Base-by-base conservation (phyloP, 352 stramenopile species). In the Pythium periplocum region DNA sequence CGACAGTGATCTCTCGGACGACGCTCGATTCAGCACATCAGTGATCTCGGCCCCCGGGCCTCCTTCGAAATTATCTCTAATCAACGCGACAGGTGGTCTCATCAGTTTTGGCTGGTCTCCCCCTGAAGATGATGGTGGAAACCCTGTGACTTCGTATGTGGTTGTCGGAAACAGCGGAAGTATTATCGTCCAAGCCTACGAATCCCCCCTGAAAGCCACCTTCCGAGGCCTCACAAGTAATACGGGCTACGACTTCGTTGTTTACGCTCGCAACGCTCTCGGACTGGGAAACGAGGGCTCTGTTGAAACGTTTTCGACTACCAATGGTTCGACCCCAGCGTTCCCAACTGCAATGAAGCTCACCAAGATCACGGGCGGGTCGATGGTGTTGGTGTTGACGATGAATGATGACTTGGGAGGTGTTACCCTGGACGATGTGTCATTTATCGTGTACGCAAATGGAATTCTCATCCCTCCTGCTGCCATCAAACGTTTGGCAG, bases 51-150 rank as follows among this genome's bases (percentile, higher is more conserved):
- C 73, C 3, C 78, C 78, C 9, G 78, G 78, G 3, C 78, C 78
- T 6, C 61, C 66, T 2, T 64, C 66, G 1, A 32, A 51, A 0
- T 53, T 84, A 12, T 35, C 39, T 0, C 9, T 61, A 1, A 11
- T 55, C 2, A 60, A 46, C 10, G 37, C 42, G 9, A 80, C 75
- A 0, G 75, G 78, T 4, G 78, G 78, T 4, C 69, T 72, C 48
- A 54, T 88, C 1, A 31, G 60, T 0, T 53, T 86, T 12, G 52
- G 51, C 1, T 88, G 78, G 78, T 55, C 37, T 6, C 54, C 55
- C 2, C 71, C 78, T 1, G 63, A 78, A 30, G 78, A 88, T 62
- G 63, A 86, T 33, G 78, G 78, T 3, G 78, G 78, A 6, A 82
- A 66, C 48, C 8, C 50, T 1, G 66, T 85, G 39, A 72, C 57